Evolutionary conservation across 2,329 filamentous ascomycete genomes (phyloP), one percentile per base, ranked within the genome.

Genomic region (Colletotrichum destructivum): DNA sequence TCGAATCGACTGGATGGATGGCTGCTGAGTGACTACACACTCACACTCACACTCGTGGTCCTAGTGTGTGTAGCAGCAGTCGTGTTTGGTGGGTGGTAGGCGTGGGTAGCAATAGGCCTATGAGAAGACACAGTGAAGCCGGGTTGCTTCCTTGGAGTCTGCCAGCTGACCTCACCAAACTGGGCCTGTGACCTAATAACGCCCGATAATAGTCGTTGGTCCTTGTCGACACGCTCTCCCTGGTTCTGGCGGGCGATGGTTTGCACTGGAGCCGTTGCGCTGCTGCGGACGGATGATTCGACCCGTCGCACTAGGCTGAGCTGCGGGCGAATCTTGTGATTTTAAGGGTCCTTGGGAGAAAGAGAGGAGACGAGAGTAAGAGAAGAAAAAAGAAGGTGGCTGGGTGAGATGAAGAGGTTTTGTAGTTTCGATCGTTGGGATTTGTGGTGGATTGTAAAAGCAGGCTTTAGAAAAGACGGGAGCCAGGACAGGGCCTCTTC

Each of bases 131-230:
- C 59, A 23, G 59, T 47, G 62, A 60, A 51, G 44, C 38, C 65
- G 55, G 51, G 16, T 42, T 49, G n/a, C 59, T 62, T 49, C 51
- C 65, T 9, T 4, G 44, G 49, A 60, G 46, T 64, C 59, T 69
- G 65, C 65, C 69, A 71, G 69, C 65, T 71, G 69, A 71, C 69
- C 65, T 69, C 65, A 69, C 59, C 51, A 40, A 66, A 62, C 54
- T 42, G 59, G 54, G 56, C 69, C 65, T 69, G 59, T 71, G 69
- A 71, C 69, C 60, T 31, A 21, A 62, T n/a, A n/a, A 57, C 60
- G 42, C 31, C 46, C 54, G 59, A 69, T 16, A 46, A 64, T 42
- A 40, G 59, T 71, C 38, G 26, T 71, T 12, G 26, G 59, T 59
- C 59, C 38, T 49, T 31, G 57, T 63, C 40, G 21, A 62, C 26